phyloP scores from a whole-genome alignment of 208 protist genomes.

The Herpetomonas samuelpessoai region DNA sequence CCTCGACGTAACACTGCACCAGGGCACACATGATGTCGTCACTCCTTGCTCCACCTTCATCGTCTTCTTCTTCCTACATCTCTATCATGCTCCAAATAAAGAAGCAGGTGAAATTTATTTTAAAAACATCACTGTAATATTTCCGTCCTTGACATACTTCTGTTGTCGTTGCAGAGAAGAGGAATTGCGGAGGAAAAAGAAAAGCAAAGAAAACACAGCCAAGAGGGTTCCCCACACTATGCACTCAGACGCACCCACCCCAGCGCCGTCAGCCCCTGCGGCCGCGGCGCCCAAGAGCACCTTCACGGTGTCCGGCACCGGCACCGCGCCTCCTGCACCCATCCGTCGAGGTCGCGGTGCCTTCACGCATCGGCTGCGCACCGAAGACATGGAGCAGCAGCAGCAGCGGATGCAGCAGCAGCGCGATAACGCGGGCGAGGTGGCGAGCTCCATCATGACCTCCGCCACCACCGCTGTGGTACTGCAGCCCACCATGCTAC shows the following conservation, averaged over 20 bases:
- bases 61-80: slow-evolving; percentile 1
- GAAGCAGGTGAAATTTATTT: too few relatives aligned
- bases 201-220: too few relatives aligned
- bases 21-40: too few relatives aligned
- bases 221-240: too few relatives aligned
- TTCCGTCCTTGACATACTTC: too few relatives aligned
- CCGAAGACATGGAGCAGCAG: slow-evolving; percentile 47
- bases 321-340: background rate
- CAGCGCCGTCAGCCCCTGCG: background rate
- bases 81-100: slow-evolving; percentile 11
- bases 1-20: too few relatives aligned
- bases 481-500: slow-evolving; percentile 30
- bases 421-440: slow-evolving; percentile 13
- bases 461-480: slow-evolving; percentile 47
- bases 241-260: too few relatives aligned
- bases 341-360: slow-evolving; percentile 68
- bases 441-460: slow-evolving; percentile 47
- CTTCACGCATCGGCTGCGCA: slow-evolving; percentile 64
- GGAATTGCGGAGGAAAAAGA: too few relatives aligned
- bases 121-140: too few relatives aligned
- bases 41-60: slow-evolving; percentile 3
- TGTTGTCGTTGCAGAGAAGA: too few relatives aligned
- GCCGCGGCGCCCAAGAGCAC: background rate
- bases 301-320: slow-evolving; percentile 10
- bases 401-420: background rate